Evolutionary conservation across 495 filamentous ascomycete species (phyloP), one percentile per base, ranked within the genome.

Genomic region (Hamigera avellanea): DNA sequence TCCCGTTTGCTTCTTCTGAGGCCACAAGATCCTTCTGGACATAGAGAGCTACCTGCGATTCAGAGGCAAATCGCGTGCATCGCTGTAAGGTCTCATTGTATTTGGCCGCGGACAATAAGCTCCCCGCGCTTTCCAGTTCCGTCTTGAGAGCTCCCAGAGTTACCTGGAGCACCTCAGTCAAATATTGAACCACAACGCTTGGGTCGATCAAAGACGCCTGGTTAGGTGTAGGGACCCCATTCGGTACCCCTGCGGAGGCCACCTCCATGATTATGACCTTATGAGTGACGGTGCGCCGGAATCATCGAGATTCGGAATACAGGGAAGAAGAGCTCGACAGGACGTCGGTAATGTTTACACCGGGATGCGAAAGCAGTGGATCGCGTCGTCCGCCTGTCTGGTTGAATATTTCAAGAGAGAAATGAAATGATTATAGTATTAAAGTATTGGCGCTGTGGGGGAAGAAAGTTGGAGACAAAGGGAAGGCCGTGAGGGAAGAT

Each of bases 41-140:
- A 59, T 95, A 96, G 33, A 99, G 62, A 17, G 80, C 86, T 26
- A 80, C 73, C 64, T 93, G 86, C 32, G 82, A 64, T 59, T 95
- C 91, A 18, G 78, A 75, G 33, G 86, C 85, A 56, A 94, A 99
- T 48, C 89, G 78, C 42, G 75, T 79, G 59, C 89, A 95, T 61
- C 86, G 72, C 49, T 86, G 78, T 17, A 87, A 61, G 0, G 91
- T 96, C 37, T 96, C 88, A 25, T 65, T 59, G 45, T 80, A 72
- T 36, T 67, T 73, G 6, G 64, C 53, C 41, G 74, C 66, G 13
- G 86, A 89, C 32, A 99, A 72, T 52, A 96, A 67, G 56, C 85
- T 95, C 31, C 83, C 86, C 29, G 72, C 63, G 15, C 69, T 64
- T 55, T 93, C 78, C 40, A 99, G 70, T 51, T 99, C 91, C 26